Percentiles rank a stretch among this genome's conserved stretches.
Conservation (phyloP, 305 asterid genomes). For the Nicotiana rustica region DNA sequence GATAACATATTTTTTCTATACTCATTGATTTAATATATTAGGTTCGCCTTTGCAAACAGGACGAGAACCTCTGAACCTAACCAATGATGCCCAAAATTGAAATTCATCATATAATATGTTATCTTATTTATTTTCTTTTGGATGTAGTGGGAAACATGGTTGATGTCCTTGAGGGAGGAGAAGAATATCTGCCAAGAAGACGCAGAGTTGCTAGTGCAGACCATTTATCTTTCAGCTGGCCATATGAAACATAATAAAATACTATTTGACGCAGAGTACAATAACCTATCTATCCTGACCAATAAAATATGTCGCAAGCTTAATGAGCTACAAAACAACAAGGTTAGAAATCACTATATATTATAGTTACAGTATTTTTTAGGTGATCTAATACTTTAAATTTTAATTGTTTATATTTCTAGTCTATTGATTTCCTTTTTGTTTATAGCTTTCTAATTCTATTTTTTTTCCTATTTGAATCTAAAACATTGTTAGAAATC, state of each 20-base stretch:
- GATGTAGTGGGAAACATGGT: slow-evolving; percentile 48
- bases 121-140: neutral
- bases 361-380: too few relatives aligned
- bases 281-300: slow-evolving; percentile 41
- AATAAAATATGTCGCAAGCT: slow-evolving; percentile 43
- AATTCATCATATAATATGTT: too few relatives aligned
- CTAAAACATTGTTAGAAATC: too few relatives aligned
- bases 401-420: too few relatives aligned
- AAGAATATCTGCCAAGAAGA: neutral
- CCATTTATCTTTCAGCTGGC: slow-evolving; percentile 44
- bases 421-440: neutral
- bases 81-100: too few relatives aligned
- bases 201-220: slow-evolving; percentile 36
- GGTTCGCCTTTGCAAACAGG: too few relatives aligned
- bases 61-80: too few relatives aligned
- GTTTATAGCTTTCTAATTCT: neutral
- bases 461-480: too few relatives aligned
- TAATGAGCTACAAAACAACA: slow-evolving; percentile 10
- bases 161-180: slow-evolving; percentile 37
- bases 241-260: slow-evolving; percentile 28
- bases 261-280: slow-evolving; percentile 42
- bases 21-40: too few relatives aligned
- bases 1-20: too few relatives aligned
- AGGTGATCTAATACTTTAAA: too few relatives aligned
- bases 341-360: neutral